Base-by-base conservation (phyloP, 2,329 filamentous ascomycete species). In the Venturia carpophila region DNA sequence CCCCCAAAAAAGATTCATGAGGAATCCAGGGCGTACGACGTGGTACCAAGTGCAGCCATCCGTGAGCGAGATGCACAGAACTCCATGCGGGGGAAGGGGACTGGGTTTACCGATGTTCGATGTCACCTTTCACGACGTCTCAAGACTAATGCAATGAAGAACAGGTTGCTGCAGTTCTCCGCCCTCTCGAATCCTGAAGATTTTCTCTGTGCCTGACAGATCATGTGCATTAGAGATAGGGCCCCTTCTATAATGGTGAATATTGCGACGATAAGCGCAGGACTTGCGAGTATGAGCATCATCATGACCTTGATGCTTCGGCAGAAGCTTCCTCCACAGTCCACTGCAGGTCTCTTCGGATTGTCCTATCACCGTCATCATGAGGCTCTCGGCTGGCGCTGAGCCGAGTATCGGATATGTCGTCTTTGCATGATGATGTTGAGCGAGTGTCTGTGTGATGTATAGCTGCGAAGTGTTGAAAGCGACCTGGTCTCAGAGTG, bases 301-400 rank as follows among this genome's bases (percentile, higher is more conserved):
- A 27, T 58, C 52, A 58, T 58, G 6, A 21, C 30, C 52, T 30
- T 27, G 19, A 58, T 37, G 19, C 3, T 37, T 37, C 52, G 42
- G 60, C 60, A 61, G 34, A 63, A 47, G 30, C 60, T 68, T 76
- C 30, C 75, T 72, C 65, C 70, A 75, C 64, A 15, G 13, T 61
- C 64, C 64, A 65, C 41, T 62, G 64, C 64, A 62, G n/a, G 19
- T 65, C 64, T 3, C 64, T 15, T 47, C 64, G 55, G 19, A 61
- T 62, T 11, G 58, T 37, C 56, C 43, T 63, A 42, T 52, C 58
- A 10, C 47, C 24, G 41, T 64, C 52, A 2, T 58, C 30, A 5
- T 39, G 49, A 19, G 30, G 27, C 27, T 52, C 42, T 19, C 30
- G 52, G 52, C 52, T 56, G 17, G 24, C 43, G 24, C 30, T 55